Percentiles rank a stretch among this genome's conserved stretches.
Evolutionary conservation across 805 yeast species (phyloP).

Genomic region (Metschnikowia corniflorae): DNA sequence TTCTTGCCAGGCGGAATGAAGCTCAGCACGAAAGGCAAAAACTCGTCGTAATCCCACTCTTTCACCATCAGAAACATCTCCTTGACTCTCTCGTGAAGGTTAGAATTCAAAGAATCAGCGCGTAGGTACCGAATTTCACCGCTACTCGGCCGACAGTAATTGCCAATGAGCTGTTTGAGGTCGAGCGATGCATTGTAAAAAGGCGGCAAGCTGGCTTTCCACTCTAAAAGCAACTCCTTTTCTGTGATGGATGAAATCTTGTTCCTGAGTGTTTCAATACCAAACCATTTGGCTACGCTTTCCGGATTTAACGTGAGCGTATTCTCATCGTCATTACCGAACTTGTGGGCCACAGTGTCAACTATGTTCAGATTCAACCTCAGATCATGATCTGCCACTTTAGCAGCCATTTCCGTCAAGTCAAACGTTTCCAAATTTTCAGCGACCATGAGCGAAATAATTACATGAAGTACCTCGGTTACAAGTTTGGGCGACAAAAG

Average conservation of each 20-base stretch:
- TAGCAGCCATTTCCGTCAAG: slow-evolving; percentile 14
- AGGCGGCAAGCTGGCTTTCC: slow-evolving; percentile 63
- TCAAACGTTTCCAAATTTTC: slow-evolving; percentile 17
- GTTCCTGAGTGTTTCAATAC: slow-evolving; percentile 45
- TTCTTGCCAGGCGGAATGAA: slow-evolving; percentile 36
- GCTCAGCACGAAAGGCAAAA: slow-evolving; percentile 30
- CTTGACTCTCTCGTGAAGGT: slow-evolving; percentile 24
- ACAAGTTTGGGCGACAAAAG: slow-evolving; percentile 24
- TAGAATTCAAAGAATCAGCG: slow-evolving; percentile 41
- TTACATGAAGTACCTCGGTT: slow-evolving; percentile 24
- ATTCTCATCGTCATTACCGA: slow-evolving; percentile 22
- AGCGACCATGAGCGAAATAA: slow-evolving; percentile 28
- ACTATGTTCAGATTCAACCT: slow-evolving; percentile 39
- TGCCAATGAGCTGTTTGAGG: slow-evolving; percentile 51
- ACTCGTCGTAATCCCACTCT: slow-evolving; percentile 40
- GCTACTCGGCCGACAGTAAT: slow-evolving; percentile 45
- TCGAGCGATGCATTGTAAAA: slow-evolving; percentile 60
- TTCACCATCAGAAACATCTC: slow-evolving; percentile 29
- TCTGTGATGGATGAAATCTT: slow-evolving; percentile 12
- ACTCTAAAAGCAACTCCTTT: slow-evolving; percentile 58
- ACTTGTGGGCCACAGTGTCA: slow-evolving; percentile 41
- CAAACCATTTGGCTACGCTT: slow-evolving; percentile 59
- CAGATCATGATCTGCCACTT: slow-evolving; percentile 26
- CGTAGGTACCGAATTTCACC: slow-evolving; percentile 54
- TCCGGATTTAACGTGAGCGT: slow-evolving; percentile 40